phyloP scores from a whole-genome alignment of 345 rosid genomes.

The Rhizophora apiculata region DNA sequence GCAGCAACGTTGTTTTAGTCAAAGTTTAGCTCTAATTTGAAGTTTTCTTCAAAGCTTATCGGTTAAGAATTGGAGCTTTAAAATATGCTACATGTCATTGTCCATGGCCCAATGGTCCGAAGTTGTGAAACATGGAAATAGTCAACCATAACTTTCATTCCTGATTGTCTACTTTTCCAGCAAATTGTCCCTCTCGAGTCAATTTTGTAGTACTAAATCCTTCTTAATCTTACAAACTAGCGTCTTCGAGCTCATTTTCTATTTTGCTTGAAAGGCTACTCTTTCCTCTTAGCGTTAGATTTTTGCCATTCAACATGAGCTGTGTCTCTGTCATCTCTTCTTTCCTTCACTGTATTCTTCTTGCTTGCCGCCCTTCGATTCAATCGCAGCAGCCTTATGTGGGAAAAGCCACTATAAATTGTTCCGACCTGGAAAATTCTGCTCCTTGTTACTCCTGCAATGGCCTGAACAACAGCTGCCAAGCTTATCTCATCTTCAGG shows the following conservation, averaged over 20 bases:
- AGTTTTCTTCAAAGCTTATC: too few species aligned
- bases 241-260: neutral
- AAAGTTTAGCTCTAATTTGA: too few species aligned
- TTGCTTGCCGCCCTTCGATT: constrained; percentile 24
- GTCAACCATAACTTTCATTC: too few species aligned
- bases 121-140: too few species aligned
- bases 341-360: constrained; percentile 8
- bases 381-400: constrained; percentile 69
- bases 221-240: too few species aligned
- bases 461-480: constrained; percentile 56
- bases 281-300: neutral
- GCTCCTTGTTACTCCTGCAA: constrained; percentile 68
- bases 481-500: constrained; percentile 59
- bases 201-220: too few species aligned
- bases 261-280: neutral
- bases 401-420: constrained; percentile 39
- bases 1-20: too few species aligned
- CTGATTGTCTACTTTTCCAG: too few species aligned
- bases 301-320: constrained; percentile 22
- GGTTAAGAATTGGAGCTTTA: too few species aligned
- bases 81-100: too few species aligned
- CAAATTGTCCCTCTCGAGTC: too few species aligned
- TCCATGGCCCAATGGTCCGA: too few species aligned
- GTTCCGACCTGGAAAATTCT: constrained; percentile 36
- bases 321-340: constrained; percentile 16